Conservation (phyloP, 257 asterid genomes). For the Haberlea rhodopensis region DNA sequence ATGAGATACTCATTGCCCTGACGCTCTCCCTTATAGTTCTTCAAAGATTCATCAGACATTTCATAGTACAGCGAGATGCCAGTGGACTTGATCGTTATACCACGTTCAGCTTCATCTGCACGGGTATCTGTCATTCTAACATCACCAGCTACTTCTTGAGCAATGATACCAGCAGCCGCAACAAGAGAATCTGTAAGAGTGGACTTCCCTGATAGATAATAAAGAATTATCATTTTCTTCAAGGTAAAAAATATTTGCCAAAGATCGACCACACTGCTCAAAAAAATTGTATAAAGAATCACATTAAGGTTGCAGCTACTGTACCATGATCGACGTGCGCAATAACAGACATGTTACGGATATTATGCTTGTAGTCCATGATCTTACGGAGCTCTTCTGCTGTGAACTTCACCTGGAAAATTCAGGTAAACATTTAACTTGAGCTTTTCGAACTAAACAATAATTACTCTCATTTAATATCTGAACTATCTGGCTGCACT, state of each 20-base stretch:
- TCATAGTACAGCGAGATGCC: slow-evolving; percentile 39
- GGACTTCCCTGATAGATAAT: slow-evolving; percentile 34
- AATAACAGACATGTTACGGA: slow-evolving; percentile 61
- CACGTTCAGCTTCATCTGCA: slow-evolving; percentile 51
- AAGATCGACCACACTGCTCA: neutral
- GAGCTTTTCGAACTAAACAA: neutral
- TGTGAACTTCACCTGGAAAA: slow-evolving; percentile 58
- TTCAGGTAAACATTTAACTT: neutral
- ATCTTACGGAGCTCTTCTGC: slow-evolving; percentile 54
- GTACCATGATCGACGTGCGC: slow-evolving; percentile 66
- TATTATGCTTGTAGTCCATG: slow-evolving; percentile 57
- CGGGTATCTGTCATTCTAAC: slow-evolving; percentile 42
- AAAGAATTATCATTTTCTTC: neutral
- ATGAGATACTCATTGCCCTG: slow-evolving; percentile 43
- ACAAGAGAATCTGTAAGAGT: slow-evolving; percentile 45
- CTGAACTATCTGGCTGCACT: neutral
- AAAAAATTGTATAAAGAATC: neutral
- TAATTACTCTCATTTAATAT: neutral
- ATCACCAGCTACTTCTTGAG: slow-evolving; percentile 37
- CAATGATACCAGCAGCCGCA: slow-evolving; percentile 45
- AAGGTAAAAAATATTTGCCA: neutral
- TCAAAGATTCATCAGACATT: slow-evolving; percentile 34
- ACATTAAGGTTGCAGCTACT: neutral
- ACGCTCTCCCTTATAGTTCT: slow-evolving; percentile 35
- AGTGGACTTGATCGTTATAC: slow-evolving; percentile 43